Conservation (phyloP, 495 filamentous ascomycete genomes). For the Aspergillus sclerotioniger region DNA sequence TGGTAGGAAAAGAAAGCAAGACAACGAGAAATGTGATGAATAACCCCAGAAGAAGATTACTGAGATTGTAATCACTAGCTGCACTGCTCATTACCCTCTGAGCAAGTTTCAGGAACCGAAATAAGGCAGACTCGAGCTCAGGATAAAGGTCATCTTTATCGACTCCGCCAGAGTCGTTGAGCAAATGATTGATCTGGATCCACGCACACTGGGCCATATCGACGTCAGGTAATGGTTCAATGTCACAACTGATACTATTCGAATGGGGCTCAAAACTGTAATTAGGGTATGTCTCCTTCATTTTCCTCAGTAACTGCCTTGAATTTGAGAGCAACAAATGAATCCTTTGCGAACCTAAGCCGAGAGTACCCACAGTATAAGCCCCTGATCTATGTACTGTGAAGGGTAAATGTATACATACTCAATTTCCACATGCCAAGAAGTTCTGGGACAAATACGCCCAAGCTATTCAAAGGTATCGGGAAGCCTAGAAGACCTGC, state of each 20-base stretch:
- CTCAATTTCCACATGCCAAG: slow-evolving; percentile 69
- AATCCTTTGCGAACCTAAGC: slow-evolving; percentile 49
- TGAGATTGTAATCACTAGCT: slow-evolving; percentile 85
- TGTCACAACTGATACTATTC: slow-evolving; percentile 39
- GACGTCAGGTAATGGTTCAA: slow-evolving; percentile 42
- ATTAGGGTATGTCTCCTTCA: slow-evolving; percentile 65
- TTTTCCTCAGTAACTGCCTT: slow-evolving; percentile 69
- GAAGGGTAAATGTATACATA: slow-evolving; percentile 22
- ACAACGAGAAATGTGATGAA: slow-evolving; percentile 44
- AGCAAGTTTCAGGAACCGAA: slow-evolving; percentile 62
- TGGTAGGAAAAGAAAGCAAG: slow-evolving; percentile 29
- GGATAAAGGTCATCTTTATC: slow-evolving; percentile 10
- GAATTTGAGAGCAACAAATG: slow-evolving; percentile 73
- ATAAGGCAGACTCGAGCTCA: slow-evolving; percentile 23
- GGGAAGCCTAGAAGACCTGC: slow-evolving; percentile 85
- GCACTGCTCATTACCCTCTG: slow-evolving; percentile 79
- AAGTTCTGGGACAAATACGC: slow-evolving; percentile 79
- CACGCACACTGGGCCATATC: slow-evolving; percentile 68
- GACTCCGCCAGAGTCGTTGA: slow-evolving; percentile 7
- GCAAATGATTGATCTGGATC: slow-evolving; percentile 35
- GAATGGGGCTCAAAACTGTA: slow-evolving; percentile 46
- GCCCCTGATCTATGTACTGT: neutral
- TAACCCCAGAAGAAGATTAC: slow-evolving; percentile 55
- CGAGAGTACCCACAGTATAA: slow-evolving; percentile 15
- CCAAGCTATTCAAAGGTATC: slow-evolving; percentile 87